These are phyloP conservation scores for Afroboletus lepidellus DNA, from an alignment of 1,284 basidiomycete species.

Conservation along the genomic window DNA sequence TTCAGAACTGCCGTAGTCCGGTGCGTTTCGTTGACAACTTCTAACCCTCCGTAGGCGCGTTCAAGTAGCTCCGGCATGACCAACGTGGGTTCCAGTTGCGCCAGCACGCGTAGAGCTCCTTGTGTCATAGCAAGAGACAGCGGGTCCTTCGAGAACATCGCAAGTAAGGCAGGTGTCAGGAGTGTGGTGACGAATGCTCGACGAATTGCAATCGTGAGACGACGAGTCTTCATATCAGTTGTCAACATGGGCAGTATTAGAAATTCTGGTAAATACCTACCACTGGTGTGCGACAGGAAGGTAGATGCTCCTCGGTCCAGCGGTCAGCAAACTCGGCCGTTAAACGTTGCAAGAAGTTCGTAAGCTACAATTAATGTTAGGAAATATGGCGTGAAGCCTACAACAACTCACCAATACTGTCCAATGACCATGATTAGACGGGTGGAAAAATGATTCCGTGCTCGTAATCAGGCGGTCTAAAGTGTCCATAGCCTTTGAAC, in stretches of 20 bases:
- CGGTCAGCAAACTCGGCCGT: constrained; percentile 80
- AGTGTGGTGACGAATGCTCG: constrained; percentile 81
- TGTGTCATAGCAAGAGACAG: constrained; percentile 68
- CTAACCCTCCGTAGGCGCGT: constrained; percentile 87
- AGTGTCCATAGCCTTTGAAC: constrained; percentile 88
- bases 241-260: background rate
- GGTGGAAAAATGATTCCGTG: constrained; percentile 92
- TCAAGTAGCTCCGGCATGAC: constrained; percentile 94
- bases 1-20: constrained; percentile 89
- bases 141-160: constrained; percentile 93
- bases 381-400: background rate
- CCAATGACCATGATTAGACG: constrained; percentile 77
- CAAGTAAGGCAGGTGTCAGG: constrained; percentile 85
- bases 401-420: constrained; percentile 55
- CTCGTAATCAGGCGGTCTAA: constrained; percentile 89
- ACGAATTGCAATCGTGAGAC: constrained; percentile 83
- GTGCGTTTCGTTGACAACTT: constrained; percentile 94
- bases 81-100: constrained; percentile 81
- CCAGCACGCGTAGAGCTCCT: constrained; percentile 69
- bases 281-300: constrained; percentile 78
- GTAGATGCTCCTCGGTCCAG: constrained; percentile 80
- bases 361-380: constrained; percentile 27
- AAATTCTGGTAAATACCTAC: constrained; percentile 40
- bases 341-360: constrained; percentile 50
- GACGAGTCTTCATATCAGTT: constrained; percentile 49